Percentiles rank a stretch among this genome's conserved stretches.
These are phyloP conservation scores for Aspergillus sp. DNA, from an alignment of 2,329 filamentous ascomycete genomes.

Conservation along the genomic window DNA sequence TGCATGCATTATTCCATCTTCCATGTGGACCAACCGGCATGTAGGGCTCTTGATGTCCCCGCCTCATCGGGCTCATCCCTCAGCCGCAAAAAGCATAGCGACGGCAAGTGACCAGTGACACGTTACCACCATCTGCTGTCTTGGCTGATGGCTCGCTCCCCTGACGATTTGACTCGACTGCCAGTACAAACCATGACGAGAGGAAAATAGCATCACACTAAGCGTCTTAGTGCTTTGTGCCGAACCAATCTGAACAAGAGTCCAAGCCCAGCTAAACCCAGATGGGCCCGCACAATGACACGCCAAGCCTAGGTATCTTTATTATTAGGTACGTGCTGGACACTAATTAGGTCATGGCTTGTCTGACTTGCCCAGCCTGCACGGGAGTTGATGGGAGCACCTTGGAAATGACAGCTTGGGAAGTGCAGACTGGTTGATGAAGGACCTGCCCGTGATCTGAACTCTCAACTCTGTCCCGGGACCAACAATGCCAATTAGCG, in stretches of 20 bases:
- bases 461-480: neutral
- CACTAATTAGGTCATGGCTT: slow-evolving; percentile 7
- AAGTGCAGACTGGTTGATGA: slow-evolving; percentile 1
- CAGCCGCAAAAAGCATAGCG: slow-evolving; percentile 13
- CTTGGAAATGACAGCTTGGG: neutral
- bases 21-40: slow-evolving; percentile 13
- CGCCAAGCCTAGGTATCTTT: neutral
- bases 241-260: slow-evolving; percentile 2
- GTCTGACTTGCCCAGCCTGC: slow-evolving; percentile 1
- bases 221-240: slow-evolving; percentile 3
- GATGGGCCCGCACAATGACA: slow-evolving; percentile 3
- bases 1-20: slow-evolving; percentile 13
- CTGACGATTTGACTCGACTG: neutral
- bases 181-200: slow-evolving; percentile 4
- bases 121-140: slow-evolving; percentile 7
- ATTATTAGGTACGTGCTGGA: slow-evolving; percentile 14
- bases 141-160: neutral
- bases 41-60: slow-evolving; percentile 8
- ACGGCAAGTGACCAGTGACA: slow-evolving; percentile 8
- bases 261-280: slow-evolving; percentile 1
- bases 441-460: neutral
- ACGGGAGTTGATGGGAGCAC: slow-evolving; percentile 9
- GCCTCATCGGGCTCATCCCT: slow-evolving; percentile 11
- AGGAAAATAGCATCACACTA: slow-evolving; percentile 11
- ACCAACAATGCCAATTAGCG: neutral